phyloP scores from a whole-genome alignment of 306 rosid genomes.

The Cucumis cinereus region DNA sequence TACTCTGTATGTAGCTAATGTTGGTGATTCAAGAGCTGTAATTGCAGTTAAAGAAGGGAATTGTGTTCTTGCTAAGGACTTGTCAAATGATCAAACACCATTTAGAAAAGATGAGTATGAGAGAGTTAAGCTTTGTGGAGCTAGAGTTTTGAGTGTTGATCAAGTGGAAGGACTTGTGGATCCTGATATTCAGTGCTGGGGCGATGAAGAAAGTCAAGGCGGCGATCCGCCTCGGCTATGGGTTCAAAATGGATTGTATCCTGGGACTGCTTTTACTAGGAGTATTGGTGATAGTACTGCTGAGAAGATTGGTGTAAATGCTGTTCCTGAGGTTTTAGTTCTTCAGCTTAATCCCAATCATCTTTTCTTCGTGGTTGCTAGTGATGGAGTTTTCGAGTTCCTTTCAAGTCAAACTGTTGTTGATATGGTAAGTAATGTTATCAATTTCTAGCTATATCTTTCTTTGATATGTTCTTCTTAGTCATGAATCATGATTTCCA shows the following conservation, averaged over 20 bases:
- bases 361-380: constrained; percentile 84
- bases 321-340: constrained; percentile 69
- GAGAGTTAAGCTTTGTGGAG: constrained; percentile 84
- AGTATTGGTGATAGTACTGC: constrained; percentile 85
- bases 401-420: constrained; percentile 85
- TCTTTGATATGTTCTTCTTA: not conserved
- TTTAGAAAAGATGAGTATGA: constrained; percentile 84
- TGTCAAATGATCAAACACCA: constrained; percentile 84
- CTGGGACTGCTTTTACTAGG: constrained; percentile 97
- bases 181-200: constrained; percentile 75
- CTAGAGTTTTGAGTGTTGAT: constrained; percentile 83
- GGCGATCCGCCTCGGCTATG: constrained; percentile 91
- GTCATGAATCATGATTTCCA: not conserved
- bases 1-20: constrained; percentile 76
- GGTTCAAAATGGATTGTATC: constrained; percentile 68
- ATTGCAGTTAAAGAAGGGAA: constrained; percentile 76
- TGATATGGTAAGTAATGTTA: constrained; percentile 52
- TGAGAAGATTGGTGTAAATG: constrained; percentile 78
- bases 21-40: constrained; percentile 89
- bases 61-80: constrained; percentile 57
- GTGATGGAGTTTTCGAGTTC: constrained; percentile 96
- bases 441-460: not conserved
- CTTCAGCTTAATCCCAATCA: constrained; percentile 65
- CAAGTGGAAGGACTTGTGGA: constrained; percentile 90
- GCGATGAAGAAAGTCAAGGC: constrained; percentile 79